Evolutionary conservation across 768 basidiomycete species (phyloP).

Genomic region (Xanthoconium purpureum): DNA sequence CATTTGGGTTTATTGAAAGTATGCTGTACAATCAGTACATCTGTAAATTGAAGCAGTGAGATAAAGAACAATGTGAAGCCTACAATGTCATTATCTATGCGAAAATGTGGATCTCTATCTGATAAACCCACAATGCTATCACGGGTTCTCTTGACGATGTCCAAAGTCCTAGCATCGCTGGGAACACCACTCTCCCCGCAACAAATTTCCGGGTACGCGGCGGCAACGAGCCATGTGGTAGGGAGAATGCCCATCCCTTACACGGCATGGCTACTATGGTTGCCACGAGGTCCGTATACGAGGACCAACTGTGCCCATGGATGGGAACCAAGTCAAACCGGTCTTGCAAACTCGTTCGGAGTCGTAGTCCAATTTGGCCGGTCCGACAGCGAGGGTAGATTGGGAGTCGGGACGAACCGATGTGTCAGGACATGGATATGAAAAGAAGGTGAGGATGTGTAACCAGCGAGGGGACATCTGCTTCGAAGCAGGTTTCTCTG

Average conservation of each 20-base stretch:
- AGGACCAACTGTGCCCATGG: constrained; percentile 53
- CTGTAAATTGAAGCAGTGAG: background rate
- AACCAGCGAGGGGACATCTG: constrained; percentile 56
- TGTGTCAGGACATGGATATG: constrained; percentile 71
- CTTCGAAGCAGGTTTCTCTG: constrained; percentile 30
- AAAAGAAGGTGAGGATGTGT: constrained; percentile 58
- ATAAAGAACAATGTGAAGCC: background rate
- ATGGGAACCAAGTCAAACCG: constrained; percentile 60
- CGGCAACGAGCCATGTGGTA: constrained; percentile 40
- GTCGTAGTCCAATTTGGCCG: constrained; percentile 80
- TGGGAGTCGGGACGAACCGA: constrained; percentile 53
- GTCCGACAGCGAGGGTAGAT: constrained; percentile 48
- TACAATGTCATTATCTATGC: background rate
- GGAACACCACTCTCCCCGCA: constrained; percentile 40
- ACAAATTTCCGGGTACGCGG: constrained; percentile 28
- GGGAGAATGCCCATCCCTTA: constrained; percentile 59
- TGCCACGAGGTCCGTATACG: constrained; percentile 61
- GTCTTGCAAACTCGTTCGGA: constrained; percentile 76
- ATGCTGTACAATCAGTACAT: background rate
- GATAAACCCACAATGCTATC: constrained; percentile 46
- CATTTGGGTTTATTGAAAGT: no score
- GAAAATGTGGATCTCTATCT: constrained; percentile 18
- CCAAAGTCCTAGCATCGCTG: constrained; percentile 56
- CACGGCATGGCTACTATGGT: constrained; percentile 53
- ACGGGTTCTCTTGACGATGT: constrained; percentile 54